Base-by-base conservation (phyloP, 805 yeast species). In the Nakazawaea populi region DNA sequence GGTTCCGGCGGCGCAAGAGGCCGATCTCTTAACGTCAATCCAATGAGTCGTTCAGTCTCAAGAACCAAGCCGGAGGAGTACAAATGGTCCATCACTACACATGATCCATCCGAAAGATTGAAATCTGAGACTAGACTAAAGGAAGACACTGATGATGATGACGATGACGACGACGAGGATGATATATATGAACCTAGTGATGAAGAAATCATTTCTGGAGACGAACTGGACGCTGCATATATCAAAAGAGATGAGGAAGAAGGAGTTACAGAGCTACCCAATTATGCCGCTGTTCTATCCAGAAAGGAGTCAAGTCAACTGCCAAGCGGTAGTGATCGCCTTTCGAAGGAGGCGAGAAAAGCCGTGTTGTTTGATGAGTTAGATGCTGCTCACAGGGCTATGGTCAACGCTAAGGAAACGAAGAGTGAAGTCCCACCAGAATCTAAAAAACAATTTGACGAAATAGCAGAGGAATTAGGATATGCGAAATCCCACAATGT, bases 91-190 rank as follows among this genome's bases (percentile, higher is more conserved):
- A 82, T 87, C 41, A 74, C 87, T 45, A 77, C 79, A 49, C 87
- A 82, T 57, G 91, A 87, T 58, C 95, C 95, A 0, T 82, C 83
- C 55, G 86, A 83, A 58, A 68, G 94, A 52, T 63, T 85, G 36
- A 60, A 58, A 11, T 58, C 60, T 9, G 53, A 60, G 9, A 28
- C 44, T 5, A n/a, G 53, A 11, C 38, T 51, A 31, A 42, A 49
- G 28, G 53, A 51, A 32, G 53, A 52, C 31, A 35, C 43, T 38
- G 57, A 49, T 11, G 48, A 52, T 12, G 55, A 52, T 5, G 48
- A 51, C 8, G 52, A 46, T 5, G 49, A 44, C 6, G 58, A 52
- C 32, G 56, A 36, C 5, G 56, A 57, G 8, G 55, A 44, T 7
- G 58, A 47, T 6, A 53, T 54, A 6, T 58, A 56, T 18, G 59